Evolutionary conservation across 1,284 basidiomycete species (phyloP).

Genomic region (Sporisorium sorghi): DNA sequence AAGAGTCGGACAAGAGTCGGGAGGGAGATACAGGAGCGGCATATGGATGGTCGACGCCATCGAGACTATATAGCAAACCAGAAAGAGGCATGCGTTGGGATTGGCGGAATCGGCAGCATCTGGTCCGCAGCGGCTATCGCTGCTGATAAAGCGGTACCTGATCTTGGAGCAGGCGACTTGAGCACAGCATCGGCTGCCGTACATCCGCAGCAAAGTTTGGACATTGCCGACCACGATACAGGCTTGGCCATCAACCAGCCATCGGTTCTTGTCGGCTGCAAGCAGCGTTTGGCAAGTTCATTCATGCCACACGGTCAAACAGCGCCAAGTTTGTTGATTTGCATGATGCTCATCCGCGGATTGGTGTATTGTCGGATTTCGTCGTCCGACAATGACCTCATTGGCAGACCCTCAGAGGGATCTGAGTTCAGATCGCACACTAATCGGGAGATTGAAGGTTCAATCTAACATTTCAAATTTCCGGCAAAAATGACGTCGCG

Average conservation of each 20-base stretch:
- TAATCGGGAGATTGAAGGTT: neutral
- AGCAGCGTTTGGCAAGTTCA: too few species aligned
- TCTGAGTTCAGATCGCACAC: neutral
- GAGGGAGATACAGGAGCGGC: too few species aligned
- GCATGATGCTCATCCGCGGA: conserved; percentile 11
- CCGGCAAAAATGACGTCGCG: neutral
- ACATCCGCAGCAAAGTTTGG: neutral
- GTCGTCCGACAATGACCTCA: conserved; percentile 17
- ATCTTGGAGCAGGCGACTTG: neutral
- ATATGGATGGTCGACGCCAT: neutral
- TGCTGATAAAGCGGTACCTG: neutral
- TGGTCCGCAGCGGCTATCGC: neutral
- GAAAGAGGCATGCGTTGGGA: neutral
- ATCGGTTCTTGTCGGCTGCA: neutral
- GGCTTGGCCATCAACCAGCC: neutral
- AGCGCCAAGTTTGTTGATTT: conserved; percentile 2
- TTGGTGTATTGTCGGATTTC: conserved; percentile 17
- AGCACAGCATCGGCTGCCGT: neutral
- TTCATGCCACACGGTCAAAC: neutral
- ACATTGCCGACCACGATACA: neutral
- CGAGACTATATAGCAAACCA: conserved; percentile 2
- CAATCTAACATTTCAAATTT: neutral
- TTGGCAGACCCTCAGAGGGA: neutral
- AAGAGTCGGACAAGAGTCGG: too few species aligned
- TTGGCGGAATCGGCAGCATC: neutral